Evolutionary conservation across 805 yeast genomes (phyloP), one percentile per base, ranked within the genome.

Genomic region (Yarrowia sp.): DNA sequence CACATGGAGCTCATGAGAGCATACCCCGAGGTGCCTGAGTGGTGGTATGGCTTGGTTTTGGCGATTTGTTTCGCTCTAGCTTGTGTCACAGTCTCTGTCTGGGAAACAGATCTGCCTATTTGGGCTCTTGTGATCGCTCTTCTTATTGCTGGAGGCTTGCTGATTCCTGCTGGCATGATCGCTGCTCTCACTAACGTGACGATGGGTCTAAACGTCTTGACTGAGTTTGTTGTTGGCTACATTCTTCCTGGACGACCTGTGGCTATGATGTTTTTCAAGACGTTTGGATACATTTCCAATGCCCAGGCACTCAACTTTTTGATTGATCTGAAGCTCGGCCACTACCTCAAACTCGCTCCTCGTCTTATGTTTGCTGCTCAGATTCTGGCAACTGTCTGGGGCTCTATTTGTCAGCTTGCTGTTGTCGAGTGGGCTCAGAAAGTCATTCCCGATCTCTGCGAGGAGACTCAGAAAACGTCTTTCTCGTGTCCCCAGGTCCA

Each of bases 191-290:
- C 91, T 0, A 86, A 86, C 73, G 80, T 75, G 47, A 68, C 78
- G 1, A 80, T 85, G 62, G 86, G 86, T 12, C 73, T 85, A 65
- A 83, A 82, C 67, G 88, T 85, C 5, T 70, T 86, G 60, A 80
- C 86, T 3, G 90, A 86, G 69, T 74, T 86, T 64, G 78, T 86
- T 44, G 81, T 83, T 25, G 90, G 90, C 1, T 85, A 84, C 70
- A 78, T 85, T 64, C 75, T 82, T 12, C 89, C 88, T 3, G 88
- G 85, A 1, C 74, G 75, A 51, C 82, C 90, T 0, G 71, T 84
- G 16, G 87, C 88, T 0, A 78, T 84, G 72, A 83, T 87, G 78
- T 78, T 82, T 66, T 78, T 84, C 74, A 84, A 84, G 71, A 80
- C 85, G 9, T 80, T 78, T 66, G 86, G 87, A 25, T 82, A 78